A percentile compares a stretch with the other conserved stretches of the same genome.
phyloP scores from a whole-genome alignment of 2,329 filamentous ascomycete genomes.

The Penicillium occitanis region DNA sequence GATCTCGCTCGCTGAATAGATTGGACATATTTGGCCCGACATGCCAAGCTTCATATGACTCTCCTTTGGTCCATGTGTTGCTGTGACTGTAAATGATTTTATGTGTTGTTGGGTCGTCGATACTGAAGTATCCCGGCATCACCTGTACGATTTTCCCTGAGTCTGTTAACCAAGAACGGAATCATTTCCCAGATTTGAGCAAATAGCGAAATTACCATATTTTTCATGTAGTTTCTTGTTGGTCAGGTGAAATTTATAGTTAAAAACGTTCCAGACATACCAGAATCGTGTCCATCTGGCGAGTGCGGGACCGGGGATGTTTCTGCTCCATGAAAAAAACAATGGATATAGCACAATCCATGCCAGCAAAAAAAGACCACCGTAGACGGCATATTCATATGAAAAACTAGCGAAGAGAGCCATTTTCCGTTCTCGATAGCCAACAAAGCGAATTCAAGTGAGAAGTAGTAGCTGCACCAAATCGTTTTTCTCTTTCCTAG shows the following conservation, averaged over 20 bases:
- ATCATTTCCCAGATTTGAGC: neutral
- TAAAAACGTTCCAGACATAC: neutral
- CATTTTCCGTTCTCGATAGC: no score
- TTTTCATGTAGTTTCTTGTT: neutral
- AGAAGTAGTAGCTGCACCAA: no score
- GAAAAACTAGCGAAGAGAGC: no score
- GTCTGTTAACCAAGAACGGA: neutral
- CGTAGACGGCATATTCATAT: no score
- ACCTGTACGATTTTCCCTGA: slow-evolving; percentile 5
- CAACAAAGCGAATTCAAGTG: no score
- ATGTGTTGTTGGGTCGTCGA: neutral
- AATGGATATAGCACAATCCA: no score
- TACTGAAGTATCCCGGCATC: neutral
- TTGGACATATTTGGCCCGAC: slow-evolving; percentile 1
- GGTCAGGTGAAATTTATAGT: slow-evolving; percentile 1
- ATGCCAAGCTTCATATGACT: neutral
- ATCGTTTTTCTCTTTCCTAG: no score
- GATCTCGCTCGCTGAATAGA: slow-evolving; percentile 16
- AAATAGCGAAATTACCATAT: no score
- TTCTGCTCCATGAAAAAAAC: no score
- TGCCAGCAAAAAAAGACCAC: no score
- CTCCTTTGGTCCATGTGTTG: neutral
- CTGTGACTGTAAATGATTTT: slow-evolving; percentile 1
- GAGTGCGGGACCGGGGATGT: no score
- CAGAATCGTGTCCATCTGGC: neutral